phyloP scores from a whole-genome alignment of 108 stramenopile genomes.

The Mayamaea pseudoterrestris region DNA sequence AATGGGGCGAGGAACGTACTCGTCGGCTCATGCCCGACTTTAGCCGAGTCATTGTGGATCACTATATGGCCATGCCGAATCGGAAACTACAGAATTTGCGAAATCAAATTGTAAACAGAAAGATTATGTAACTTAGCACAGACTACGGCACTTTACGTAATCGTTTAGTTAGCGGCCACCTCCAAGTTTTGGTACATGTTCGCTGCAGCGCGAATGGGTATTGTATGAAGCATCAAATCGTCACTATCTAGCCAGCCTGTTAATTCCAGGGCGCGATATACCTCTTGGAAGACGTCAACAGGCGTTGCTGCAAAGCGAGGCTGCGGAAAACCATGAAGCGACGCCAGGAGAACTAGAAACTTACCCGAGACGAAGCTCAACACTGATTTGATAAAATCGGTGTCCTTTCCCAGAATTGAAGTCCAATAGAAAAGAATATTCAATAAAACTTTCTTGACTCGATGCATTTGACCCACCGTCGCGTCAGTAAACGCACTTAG shows the following conservation, averaged over 20 bases:
- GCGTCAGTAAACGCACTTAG: conserved; percentile 18
- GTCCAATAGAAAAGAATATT: conserved; percentile 45
- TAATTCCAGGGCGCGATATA: conserved; percentile 25
- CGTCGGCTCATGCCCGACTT: conserved; percentile 31
- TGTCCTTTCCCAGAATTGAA: conserved; percentile 22
- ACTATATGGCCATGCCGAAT: no score
- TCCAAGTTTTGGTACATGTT: conserved; percentile 3
- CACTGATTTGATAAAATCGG: conserved; percentile 13
- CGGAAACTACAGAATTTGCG: no score
- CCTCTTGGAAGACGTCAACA: conserved; percentile 11
- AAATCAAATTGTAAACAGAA: no score
- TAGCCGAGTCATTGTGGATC: conserved; percentile 34
- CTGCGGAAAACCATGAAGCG: conserved; percentile 17
- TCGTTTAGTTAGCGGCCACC: neutral
- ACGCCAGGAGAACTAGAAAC: conserved; percentile 38
- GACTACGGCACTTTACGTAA: no score
- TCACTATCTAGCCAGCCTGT: conserved; percentile 33
- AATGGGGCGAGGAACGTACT: conserved; percentile 33
- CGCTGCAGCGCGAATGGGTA: conserved; percentile 51
- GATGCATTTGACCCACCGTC: conserved; percentile 15
- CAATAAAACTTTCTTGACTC: conserved; percentile 24
- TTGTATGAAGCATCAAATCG: conserved; percentile 32
- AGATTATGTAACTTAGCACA: no score
- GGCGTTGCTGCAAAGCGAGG: conserved; percentile 7
- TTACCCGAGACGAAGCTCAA: conserved; percentile 20